Evolutionary conservation across 441 rosid genomes (phyloP), one percentile per base, ranked within the genome.

Genomic region (Populus hybrid): DNA sequence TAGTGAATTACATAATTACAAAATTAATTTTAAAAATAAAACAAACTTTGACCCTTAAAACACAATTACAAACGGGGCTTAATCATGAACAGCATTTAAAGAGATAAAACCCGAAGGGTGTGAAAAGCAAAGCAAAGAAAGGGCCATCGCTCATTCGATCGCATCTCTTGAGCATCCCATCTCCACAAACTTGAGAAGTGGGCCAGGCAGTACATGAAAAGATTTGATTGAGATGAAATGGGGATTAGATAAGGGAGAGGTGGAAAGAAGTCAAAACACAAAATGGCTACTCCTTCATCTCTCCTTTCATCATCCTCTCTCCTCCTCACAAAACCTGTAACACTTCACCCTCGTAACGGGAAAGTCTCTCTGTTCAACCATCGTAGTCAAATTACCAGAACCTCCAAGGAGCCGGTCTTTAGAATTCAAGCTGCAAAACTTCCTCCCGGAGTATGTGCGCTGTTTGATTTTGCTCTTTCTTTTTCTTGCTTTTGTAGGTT

Each of bases 391-490:
- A 30, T 69, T 40, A 20, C 66, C 46, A 81, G 34, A 78, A 70
- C 23, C 79, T 74, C 82, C 84, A 82, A 74, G 78, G 85, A 75
- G 71, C 81, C 66, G 36, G 32, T 70, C 50, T 79, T 89, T 80
- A 73, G 61, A 76, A 79, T 92, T 81, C 86, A 70, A 74, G 96
- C 94, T 63, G 92, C 90, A 30, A 92, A 85, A 86, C 87, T 87
- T 78, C 96, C 98, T 70, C 65, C 88, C 59, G 93, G 94, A 67
- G 95, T 90, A 84, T 30, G 80, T 78, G 75, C 42, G 2, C 57
- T 46, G 18, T 14, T 46, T 46, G 0, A 14, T 46, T 73, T 65
- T 36, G 28, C 34, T 75, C 63, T 16, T 16, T 23, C 67, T 36
- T 16, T 69, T 42, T 63, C 28, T 3, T 67, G 32, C 23, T 3